Evolutionary conservation across 2,329 filamentous ascomycete species (phyloP).

Genomic region (Trematosphaeria pertusa): DNA sequence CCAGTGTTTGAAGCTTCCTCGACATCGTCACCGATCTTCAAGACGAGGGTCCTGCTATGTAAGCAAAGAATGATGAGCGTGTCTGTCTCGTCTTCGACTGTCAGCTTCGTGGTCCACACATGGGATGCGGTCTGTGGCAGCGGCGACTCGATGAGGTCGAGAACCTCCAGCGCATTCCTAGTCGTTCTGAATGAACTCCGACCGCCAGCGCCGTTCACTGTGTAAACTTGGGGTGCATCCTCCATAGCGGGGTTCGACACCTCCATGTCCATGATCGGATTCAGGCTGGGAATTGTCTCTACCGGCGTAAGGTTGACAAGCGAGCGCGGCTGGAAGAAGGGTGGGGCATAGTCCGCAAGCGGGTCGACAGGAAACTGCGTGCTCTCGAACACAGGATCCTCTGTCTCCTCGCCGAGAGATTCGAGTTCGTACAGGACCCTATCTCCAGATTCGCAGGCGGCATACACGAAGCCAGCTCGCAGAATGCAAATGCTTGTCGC

Average conservation of each 20-base stretch:
- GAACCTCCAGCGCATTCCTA: constrained; percentile 90
- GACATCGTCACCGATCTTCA: constrained; percentile 96
- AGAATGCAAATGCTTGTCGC: constrained; percentile 88
- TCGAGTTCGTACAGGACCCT: constrained; percentile 97
- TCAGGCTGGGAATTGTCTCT: constrained; percentile 86
- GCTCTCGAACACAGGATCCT: constrained; percentile 85
- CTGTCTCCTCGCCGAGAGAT: constrained; percentile 93
- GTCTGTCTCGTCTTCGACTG: constrained; percentile 81
- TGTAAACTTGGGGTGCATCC: constrained; percentile 95
- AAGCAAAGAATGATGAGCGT: constrained; percentile 96
- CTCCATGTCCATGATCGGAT: constrained; percentile 89
- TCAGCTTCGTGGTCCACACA: constrained; percentile 94
- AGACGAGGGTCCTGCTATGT: constrained; percentile 84
- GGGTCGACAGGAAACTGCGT: constrained; percentile 82
- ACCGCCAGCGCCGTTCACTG: constrained; percentile 86
- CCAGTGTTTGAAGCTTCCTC: constrained; percentile 95
- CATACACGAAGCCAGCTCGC: constrained; percentile 94
- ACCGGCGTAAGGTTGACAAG: constrained; percentile 84
- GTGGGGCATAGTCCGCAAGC: constrained; percentile 72
- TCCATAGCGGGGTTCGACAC: constrained; percentile 90
- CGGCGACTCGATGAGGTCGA: constrained; percentile 94
- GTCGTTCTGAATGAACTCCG: constrained; percentile 89
- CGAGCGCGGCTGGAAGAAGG: constrained; percentile 83
- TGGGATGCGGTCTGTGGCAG: constrained; percentile 86
- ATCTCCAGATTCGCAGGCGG: constrained; percentile 90